These are phyloP conservation scores for Pulveroboletus sp. DNA, from an alignment of 768 basidiomycete genomes.

Conservation along the genomic window DNA sequence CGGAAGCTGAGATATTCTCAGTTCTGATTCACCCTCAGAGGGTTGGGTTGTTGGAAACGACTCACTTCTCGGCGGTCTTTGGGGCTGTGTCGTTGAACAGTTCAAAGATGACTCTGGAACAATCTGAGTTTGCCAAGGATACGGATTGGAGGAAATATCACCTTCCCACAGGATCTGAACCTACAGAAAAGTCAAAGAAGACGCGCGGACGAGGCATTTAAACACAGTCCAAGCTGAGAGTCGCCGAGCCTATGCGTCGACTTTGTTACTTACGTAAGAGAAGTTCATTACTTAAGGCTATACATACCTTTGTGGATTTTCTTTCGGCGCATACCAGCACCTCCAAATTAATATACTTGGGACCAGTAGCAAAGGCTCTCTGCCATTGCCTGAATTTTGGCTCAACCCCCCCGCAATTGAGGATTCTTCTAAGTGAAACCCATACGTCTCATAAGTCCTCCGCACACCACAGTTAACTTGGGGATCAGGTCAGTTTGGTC, in stretches of 20 bases:
- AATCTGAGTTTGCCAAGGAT: slow-evolving; percentile 10
- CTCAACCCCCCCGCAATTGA: neutral
- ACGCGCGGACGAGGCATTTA: slow-evolving; percentile 56
- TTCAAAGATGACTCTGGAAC: slow-evolving; percentile 64
- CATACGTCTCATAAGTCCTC: neutral
- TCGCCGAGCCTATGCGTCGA: too few species aligned
- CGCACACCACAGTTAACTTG: neutral
- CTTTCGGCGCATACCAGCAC: neutral
- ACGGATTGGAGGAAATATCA: slow-evolving; percentile 20
- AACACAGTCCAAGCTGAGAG: neutral
- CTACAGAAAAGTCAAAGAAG: slow-evolving; percentile 64
- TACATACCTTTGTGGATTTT: too few species aligned
- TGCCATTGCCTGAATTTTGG: neutral
- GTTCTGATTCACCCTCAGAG: neutral
- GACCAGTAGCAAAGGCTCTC: neutral
- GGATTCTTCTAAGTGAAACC: neutral
- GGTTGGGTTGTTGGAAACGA: neutral
- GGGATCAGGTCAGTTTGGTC: slow-evolving; percentile 4
- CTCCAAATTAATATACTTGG: neutral
- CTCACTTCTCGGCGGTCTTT: slow-evolving; percentile 78
- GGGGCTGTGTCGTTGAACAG: slow-evolving; percentile 70
- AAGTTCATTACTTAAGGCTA: too few species aligned
- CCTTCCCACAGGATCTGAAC: slow-evolving; percentile 53
- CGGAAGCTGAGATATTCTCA: slow-evolving; percentile 58
- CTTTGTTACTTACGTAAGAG: too few species aligned